These are phyloP conservation scores for Coprinellus micaceus DNA, from an alignment of 768 basidiomycete species.

Conservation along the genomic window DNA sequence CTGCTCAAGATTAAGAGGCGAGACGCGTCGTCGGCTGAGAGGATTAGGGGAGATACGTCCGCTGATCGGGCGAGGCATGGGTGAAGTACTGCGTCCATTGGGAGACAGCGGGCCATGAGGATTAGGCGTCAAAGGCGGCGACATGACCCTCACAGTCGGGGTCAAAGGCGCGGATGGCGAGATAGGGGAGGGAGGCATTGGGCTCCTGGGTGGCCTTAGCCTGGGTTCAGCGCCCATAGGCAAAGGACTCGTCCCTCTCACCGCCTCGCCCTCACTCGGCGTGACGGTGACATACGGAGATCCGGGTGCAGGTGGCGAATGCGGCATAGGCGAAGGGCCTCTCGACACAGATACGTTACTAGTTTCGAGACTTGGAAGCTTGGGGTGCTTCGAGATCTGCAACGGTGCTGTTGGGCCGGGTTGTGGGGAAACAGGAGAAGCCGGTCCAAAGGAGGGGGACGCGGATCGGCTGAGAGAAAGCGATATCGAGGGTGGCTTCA, in stretches of 20 bases:
- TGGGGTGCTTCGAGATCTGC: conserved; percentile 12
- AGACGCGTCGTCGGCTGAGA: not conserved
- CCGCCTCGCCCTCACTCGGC: too few relatives aligned
- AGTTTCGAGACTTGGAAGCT: not conserved
- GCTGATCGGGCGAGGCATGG: not conserved
- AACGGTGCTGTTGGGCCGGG: conserved; percentile 12
- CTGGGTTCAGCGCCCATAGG: too few relatives aligned
- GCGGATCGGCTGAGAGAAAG: conserved; percentile 17
- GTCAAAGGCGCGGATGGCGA: conserved; percentile 10
- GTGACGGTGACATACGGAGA: conserved; percentile 1
- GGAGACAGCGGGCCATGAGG: conserved; percentile 13
- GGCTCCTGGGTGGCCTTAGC: not conserved
- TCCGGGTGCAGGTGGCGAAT: not conserved
- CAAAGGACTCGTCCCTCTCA: too few relatives aligned
- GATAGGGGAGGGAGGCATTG: conserved; percentile 2
- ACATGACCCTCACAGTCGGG: not conserved
- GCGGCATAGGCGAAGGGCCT: conserved; percentile 11
- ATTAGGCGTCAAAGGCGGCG: not conserved
- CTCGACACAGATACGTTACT: too few relatives aligned
- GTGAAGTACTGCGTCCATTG: conserved; percentile 18
- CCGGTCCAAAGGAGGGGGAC: conserved; percentile 9
- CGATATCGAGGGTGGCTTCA: conserved; percentile 19
- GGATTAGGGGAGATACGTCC: conserved; percentile 14
- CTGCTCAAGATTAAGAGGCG: conserved; percentile 3
- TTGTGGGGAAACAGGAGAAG: conserved; percentile 3